phyloP scores from a whole-genome alignment of 495 filamentous ascomycete genomes.

The Penicillium robsamsonii region DNA sequence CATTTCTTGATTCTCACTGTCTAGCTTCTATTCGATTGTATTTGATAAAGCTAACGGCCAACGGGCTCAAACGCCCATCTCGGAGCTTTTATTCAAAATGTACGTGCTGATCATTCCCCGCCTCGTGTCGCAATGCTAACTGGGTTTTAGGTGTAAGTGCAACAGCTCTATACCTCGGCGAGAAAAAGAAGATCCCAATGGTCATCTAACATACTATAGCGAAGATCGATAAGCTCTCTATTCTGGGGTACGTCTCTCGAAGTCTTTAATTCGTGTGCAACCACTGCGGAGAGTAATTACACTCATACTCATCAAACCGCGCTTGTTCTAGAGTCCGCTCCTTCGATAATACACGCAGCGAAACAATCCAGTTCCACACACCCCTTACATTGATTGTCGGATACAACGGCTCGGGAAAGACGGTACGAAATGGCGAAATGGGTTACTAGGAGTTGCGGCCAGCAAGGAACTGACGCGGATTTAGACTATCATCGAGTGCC shows the following conservation, averaged over 20 bases:
- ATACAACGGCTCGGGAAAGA: constrained; percentile 96
- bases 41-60: not conserved
- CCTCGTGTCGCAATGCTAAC: constrained; percentile 21
- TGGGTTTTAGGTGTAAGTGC: constrained; percentile 31
- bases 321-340: constrained; percentile 69
- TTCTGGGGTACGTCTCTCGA: constrained; percentile 59
- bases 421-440: constrained; percentile 43
- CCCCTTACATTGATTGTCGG: constrained; percentile 95
- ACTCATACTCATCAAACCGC: constrained; percentile 5
- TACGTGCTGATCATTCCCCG: constrained; percentile 17
- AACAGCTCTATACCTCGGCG: not conserved
- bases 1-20: not conserved
- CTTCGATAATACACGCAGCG: constrained; percentile 71
- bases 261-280: not conserved
- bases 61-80: constrained; percentile 5
- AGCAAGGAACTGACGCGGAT: constrained; percentile 12
- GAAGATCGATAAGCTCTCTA: constrained; percentile 86
- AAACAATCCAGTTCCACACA: constrained; percentile 86
- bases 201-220: constrained; percentile 33
- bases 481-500: constrained; percentile 95
- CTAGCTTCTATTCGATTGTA: not conserved
- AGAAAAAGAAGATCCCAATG: constrained; percentile 11
- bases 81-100: constrained; percentile 20
- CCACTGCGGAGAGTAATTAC: constrained; percentile 1
- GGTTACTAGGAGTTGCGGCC: not conserved